Percentiles rank a stretch among this genome's conserved stretches.
Evolutionary conservation across 2,329 filamentous ascomycete genomes (phyloP).

Genomic region (Penicillium sp.): DNA sequence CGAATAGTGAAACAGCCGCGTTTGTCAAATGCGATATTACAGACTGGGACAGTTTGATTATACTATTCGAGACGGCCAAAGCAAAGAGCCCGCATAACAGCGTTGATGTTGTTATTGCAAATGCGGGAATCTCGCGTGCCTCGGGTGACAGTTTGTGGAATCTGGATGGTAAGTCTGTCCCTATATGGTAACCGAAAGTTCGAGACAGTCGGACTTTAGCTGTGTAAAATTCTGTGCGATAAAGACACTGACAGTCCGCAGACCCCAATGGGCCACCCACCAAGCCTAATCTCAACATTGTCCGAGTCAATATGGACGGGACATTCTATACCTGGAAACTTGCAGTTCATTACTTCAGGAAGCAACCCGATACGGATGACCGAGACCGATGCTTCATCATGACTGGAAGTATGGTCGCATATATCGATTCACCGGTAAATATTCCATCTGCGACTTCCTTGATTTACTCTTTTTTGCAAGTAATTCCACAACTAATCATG

Average conservation of each 20-base stretch:
- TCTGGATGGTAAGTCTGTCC: not conserved
- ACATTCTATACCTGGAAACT: conserved; percentile 42
- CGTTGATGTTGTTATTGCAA: conserved; percentile 43
- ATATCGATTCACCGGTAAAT: conserved; percentile 38
- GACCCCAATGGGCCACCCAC: conserved; percentile 13
- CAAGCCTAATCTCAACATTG: conserved; percentile 38
- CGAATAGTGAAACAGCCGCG: not conserved
- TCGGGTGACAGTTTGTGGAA: conserved; percentile 29
- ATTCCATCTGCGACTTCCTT: not conserved
- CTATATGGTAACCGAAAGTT: not conserved
- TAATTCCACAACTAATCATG: not conserved
- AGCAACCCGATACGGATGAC: conserved; percentile 30
- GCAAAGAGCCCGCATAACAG: conserved; percentile 31
- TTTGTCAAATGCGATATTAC: not conserved
- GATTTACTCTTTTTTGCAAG: no score
- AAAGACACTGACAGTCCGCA: conserved; percentile 1
- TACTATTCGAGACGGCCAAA: conserved; percentile 37
- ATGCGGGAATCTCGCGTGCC: conserved; percentile 37
- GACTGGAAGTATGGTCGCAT: conserved; percentile 43
- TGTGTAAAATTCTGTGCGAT: no score
- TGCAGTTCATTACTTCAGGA: conserved; percentile 41
- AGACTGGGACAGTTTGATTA: conserved; percentile 33
- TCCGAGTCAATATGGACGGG: conserved; percentile 38
- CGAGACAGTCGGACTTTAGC: no score
- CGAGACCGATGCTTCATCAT: conserved; percentile 45